A percentile compares a stretch with the other conserved stretches of the same genome.
Evolutionary conservation across 768 basidiomycete species (phyloP).

Genomic region (Boletus sp.): DNA sequence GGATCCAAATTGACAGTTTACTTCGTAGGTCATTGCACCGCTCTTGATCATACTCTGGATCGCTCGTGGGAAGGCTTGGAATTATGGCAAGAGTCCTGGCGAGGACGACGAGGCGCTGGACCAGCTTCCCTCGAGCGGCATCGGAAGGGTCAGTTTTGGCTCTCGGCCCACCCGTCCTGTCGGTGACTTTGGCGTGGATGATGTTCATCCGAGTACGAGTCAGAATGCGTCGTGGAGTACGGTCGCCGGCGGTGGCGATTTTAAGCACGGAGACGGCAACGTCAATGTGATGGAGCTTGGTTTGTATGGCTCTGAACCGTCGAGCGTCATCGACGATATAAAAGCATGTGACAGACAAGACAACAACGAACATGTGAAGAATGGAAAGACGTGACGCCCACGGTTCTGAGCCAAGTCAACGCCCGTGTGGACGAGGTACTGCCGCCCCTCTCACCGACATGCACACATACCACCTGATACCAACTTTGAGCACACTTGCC

Average conservation of each 20-base stretch:
- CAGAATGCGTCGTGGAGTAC: constrained; percentile 13
- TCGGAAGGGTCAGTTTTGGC: constrained; percentile 6
- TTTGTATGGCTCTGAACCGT: not conserved
- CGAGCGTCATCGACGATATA: constrained; percentile 3
- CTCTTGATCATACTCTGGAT: constrained; percentile 27
- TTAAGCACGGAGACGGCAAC: not conserved
- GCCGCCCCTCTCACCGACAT: not conserved
- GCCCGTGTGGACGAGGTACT: not conserved
- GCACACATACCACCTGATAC: not conserved
- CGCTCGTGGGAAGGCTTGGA: constrained; percentile 22
- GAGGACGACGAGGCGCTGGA: not conserved
- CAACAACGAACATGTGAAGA: no score
- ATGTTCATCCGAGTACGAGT: not conserved
- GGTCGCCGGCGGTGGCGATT: not conserved
- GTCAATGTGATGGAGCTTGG: constrained; percentile 12
- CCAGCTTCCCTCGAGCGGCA: not conserved
- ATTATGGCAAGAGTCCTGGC: not conserved
- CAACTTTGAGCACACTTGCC: not conserved
- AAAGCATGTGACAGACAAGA: not conserved
- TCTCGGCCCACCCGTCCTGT: not conserved
- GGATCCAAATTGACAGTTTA: not conserved
- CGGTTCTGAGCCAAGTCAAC: not conserved
- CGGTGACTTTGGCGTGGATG: not conserved
- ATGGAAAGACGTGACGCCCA: not conserved
- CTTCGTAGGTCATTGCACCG: constrained; percentile 21